These are phyloP conservation scores for Arachis stenosperma DNA, from an alignment of 306 rosid genomes.

Conservation along the genomic window DNA sequence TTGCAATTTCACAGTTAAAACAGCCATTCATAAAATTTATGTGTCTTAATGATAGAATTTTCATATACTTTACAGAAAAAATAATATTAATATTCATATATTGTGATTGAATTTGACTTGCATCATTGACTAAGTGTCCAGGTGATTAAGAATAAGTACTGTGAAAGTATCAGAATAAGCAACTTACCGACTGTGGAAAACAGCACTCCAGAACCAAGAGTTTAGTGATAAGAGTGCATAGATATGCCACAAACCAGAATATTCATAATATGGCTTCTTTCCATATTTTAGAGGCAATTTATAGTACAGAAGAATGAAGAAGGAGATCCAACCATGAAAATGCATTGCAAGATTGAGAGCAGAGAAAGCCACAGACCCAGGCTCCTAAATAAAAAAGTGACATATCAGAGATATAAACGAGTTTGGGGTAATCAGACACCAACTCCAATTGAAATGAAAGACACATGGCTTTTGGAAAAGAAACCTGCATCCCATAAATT, in stretches of 20 bases:
- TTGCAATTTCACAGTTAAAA: conserved; percentile 11
- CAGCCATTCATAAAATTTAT: neutral
- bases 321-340: conserved; percentile 80
- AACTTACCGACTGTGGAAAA: conserved; percentile 80
- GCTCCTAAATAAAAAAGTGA: conserved; percentile 57
- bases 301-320: conserved; percentile 59
- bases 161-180: conserved; percentile 16
- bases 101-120: conserved; percentile 13
- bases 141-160: conserved; percentile 24
- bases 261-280: conserved; percentile 68
- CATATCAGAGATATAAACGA: conserved; percentile 32
- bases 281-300: conserved; percentile 64
- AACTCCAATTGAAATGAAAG: conserved; percentile 26
- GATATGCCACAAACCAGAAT: conserved; percentile 74
- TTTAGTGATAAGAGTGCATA: conserved; percentile 69
- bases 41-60: neutral
- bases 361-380: conserved; percentile 76
- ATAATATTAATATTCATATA: conserved; percentile 13
- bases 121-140: neutral
- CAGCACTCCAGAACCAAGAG: conserved; percentile 85
- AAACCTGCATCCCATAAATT: conserved; percentile 77
- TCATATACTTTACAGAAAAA: neutral
- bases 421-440: neutral
- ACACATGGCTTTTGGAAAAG: conserved; percentile 33
- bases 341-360: conserved; percentile 82